These are phyloP conservation scores for Clarkia xantiana DNA, from an alignment of 345 rosid genomes.

Conservation along the genomic window DNA sequence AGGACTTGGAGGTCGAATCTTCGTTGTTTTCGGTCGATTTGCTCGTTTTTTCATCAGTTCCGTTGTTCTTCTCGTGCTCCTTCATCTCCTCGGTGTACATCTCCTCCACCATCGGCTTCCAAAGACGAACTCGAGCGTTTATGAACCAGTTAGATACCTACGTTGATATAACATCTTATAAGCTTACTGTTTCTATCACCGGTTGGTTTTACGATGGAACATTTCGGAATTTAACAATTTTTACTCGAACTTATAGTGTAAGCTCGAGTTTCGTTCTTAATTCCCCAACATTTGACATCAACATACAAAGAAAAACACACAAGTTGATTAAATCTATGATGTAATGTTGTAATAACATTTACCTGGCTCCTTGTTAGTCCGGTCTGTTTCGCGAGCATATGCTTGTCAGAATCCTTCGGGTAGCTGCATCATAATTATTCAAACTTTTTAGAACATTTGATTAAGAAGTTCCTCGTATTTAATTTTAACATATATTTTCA, in stretches of 20 bases:
- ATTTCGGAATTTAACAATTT: too few relatives aligned
- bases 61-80: conserved; percentile 52
- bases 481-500: too few relatives aligned
- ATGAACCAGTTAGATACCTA: conserved; percentile 99
- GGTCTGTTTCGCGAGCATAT: conserved; percentile 84
- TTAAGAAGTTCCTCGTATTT: too few relatives aligned
- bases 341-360: background rate
- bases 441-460: too few relatives aligned
- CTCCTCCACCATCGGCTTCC: conserved; percentile 99
- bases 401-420: conserved; percentile 93
- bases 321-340: too few relatives aligned
- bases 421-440: conserved; percentile 53
- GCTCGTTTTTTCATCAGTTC: conserved; percentile 47
- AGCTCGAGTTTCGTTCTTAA: too few relatives aligned
- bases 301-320: too few relatives aligned
- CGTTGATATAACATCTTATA: too few relatives aligned
- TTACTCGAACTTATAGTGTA: too few relatives aligned
- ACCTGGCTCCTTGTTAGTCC: conserved; percentile 96
- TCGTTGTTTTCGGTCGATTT: conserved; percentile 41
- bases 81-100: conserved; percentile 85
- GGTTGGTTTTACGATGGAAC: too few relatives aligned
- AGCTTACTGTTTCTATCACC: too few relatives aligned
- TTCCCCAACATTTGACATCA: too few relatives aligned
- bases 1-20: conserved; percentile 47
- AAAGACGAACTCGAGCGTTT: conserved; percentile 92